phyloP scores from a whole-genome alignment of 2,329 filamentous ascomycete genomes.

The Didymella arachidicola region DNA sequence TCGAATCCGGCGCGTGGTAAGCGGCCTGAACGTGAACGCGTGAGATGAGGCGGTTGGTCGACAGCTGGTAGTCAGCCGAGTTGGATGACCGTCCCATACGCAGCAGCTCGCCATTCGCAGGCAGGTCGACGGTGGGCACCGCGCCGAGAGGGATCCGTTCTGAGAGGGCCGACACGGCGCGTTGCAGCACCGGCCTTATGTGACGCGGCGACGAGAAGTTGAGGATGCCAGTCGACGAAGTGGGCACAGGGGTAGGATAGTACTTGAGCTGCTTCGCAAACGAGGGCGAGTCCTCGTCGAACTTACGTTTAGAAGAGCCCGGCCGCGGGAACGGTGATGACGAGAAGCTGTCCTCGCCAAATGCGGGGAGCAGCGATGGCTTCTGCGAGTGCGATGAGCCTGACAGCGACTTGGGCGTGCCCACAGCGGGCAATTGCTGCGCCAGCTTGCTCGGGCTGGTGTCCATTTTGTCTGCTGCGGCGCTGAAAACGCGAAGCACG shows the following conservation, averaged over 20 bases:
- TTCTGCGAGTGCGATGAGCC: constrained; percentile 59
- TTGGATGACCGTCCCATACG: constrained; percentile 93
- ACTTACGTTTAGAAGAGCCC: constrained; percentile 70
- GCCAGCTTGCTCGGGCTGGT: constrained; percentile 37
- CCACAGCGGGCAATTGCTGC: constrained; percentile 39
- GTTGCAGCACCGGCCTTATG: constrained; percentile 62
- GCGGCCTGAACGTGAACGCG: constrained; percentile 89
- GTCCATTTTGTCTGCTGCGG: constrained; percentile 43
- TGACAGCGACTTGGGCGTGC: constrained; percentile 32
- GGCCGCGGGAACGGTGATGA: constrained; percentile 76
- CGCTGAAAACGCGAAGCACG: constrained; percentile 38
- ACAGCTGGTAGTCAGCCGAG: constrained; percentile 94
- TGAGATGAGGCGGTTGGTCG: constrained; percentile 89
- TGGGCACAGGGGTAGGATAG: constrained; percentile 93
- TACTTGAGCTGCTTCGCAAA: constrained; percentile 64
- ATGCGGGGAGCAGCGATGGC: constrained; percentile 76
- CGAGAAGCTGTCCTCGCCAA: constrained; percentile 70
- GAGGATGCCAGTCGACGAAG: constrained; percentile 89
- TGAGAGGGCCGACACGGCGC: constrained; percentile 67
- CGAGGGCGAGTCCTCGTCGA: constrained; percentile 58
- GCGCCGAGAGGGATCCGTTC: constrained; percentile 85
- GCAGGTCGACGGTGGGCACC: constrained; percentile 82
- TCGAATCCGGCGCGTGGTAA: constrained; percentile 74
- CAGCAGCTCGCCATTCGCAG: constrained; percentile 79
- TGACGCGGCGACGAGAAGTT: constrained; percentile 75